Conservation (phyloP, 768 basidiomycete species). For the Boletus sp. region DNA sequence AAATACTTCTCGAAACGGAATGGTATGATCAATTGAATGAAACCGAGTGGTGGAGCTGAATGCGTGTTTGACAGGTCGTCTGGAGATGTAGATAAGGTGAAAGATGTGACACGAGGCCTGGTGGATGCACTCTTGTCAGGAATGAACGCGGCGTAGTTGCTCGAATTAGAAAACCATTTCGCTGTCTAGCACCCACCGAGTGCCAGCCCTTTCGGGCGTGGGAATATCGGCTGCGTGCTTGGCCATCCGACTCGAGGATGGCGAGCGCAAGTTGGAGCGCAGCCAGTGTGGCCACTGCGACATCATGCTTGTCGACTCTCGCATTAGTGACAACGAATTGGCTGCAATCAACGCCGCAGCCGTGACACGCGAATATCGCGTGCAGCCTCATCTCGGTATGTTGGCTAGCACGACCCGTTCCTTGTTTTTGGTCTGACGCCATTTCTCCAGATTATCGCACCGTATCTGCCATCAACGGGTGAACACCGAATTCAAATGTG, state of each 20-base stretch:
- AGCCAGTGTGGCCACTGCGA: neutral
- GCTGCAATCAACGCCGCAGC: constrained; percentile 85
- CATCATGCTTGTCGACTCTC: constrained; percentile 47
- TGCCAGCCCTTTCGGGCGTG: constrained; percentile 18
- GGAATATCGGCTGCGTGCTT: constrained; percentile 15
- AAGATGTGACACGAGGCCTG: constrained; percentile 42
- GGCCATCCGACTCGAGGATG: constrained; percentile 6
- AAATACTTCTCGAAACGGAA: constrained; percentile 75
- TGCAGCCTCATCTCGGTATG: constrained; percentile 85
- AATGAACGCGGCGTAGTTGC: constrained; percentile 24
- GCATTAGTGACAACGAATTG: constrained; percentile 69
- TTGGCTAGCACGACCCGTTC: constrained; percentile 3
- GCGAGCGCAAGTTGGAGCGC: constrained; percentile 9
- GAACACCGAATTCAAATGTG: constrained; percentile 27
- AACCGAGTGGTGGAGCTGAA: constrained; percentile 23
- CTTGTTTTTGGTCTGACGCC: constrained; percentile 4
- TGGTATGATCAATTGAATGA: constrained; percentile 50
- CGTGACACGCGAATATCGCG: constrained; percentile 84
- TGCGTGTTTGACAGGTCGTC: constrained; percentile 47
- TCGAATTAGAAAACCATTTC: neutral
- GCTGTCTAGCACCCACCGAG: neutral
- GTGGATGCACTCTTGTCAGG: constrained; percentile 37
- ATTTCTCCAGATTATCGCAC: constrained; percentile 81
- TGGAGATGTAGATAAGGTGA: constrained; percentile 36
- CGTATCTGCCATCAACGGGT: constrained; percentile 99